These are phyloP conservation scores for Corylus heterophylla DNA, from an alignment of 306 rosid genomes.

Conservation along the genomic window DNA sequence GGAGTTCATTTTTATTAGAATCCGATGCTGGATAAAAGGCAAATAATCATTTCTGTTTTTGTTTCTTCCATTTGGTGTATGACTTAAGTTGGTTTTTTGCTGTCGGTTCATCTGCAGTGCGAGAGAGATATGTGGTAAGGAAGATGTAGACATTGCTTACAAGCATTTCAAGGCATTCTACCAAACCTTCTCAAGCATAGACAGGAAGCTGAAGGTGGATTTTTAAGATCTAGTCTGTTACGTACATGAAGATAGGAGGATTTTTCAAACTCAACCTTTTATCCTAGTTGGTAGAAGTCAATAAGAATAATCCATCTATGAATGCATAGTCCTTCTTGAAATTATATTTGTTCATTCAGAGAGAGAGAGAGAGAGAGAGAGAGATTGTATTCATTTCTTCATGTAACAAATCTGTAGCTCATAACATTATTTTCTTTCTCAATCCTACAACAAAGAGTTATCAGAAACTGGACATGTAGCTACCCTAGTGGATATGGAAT, in stretches of 20 bases:
- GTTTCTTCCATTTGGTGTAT: slow-evolving; percentile 12
- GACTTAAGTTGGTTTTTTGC: background rate
- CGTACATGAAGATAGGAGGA: too few species aligned
- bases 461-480: background rate
- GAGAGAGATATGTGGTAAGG: slow-evolving; percentile 92
- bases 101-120: slow-evolving; percentile 53
- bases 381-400: background rate
- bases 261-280: too few species aligned
- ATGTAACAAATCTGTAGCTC: background rate
- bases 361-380: background rate
- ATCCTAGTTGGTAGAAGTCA: too few species aligned
- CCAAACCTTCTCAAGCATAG: slow-evolving; percentile 72
- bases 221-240: slow-evolving; percentile 28
- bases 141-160: slow-evolving; percentile 86
- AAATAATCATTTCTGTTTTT: slow-evolving; percentile 13
- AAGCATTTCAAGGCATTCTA: slow-evolving; percentile 91
- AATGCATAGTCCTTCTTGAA: too few species aligned
- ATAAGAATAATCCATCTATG: too few species aligned
- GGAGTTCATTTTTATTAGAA: background rate
- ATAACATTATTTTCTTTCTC: background rate
- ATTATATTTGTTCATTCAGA: background rate
- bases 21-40: slow-evolving; percentile 4
- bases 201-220: slow-evolving; percentile 71
- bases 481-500: background rate
- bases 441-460: background rate